Base-by-base conservation (phyloP, 148 eudicot genomes). In the Nyssa sinensis region DNA sequence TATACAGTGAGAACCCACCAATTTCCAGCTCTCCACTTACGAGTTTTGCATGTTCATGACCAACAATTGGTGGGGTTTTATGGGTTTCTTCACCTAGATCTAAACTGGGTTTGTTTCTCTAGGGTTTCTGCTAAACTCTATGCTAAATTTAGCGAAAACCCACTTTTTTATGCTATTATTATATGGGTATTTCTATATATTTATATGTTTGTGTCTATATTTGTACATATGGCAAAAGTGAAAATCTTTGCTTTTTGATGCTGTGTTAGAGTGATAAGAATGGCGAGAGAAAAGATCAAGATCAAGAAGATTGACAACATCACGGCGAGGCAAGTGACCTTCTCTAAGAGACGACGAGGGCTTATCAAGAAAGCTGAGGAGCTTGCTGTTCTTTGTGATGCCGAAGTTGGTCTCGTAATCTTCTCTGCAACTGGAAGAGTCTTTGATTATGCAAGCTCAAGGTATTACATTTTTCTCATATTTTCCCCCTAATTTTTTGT, bases 251-350 rank as follows among this genome's bases (percentile, higher is more conserved):
- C 12, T 62, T n/a, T n/a, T n/a, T n/a, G n/a, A n/a, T 24, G 11
- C 2, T 58, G 5, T 44, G 12, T 44, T 12, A 1, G 17, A 14
- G 51, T 44, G n/a, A 2, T 44, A 44, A 19, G 51, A 27, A 84
- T 84, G 87, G 87, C 84, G 14, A 79, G 82, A 21, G 87, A 84
- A 69, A 84, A 66, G 78, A 81, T 81, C 64, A 81, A 84, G 80
- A 81, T 84, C 70, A 81, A 63, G 80, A 84, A 84, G 78, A 84
- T 84, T 51, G 87, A 84, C 49, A 84, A 78, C 62, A 34, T 84
- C 3, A 78, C 87, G 13, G 84, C 87, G 23, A 84, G 87, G 63
- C 87, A 84, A 70, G 87, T 84, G 66, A 84, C 87, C 1, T 81
- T 82, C 64, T 78, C 82, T 37, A 83, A 83, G 80, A 79, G 86